A percentile compares a stretch with the other conserved stretches of the same genome.
phyloP scores from a whole-genome alignment of 768 basidiomycete genomes.

The Trametes maxima region DNA sequence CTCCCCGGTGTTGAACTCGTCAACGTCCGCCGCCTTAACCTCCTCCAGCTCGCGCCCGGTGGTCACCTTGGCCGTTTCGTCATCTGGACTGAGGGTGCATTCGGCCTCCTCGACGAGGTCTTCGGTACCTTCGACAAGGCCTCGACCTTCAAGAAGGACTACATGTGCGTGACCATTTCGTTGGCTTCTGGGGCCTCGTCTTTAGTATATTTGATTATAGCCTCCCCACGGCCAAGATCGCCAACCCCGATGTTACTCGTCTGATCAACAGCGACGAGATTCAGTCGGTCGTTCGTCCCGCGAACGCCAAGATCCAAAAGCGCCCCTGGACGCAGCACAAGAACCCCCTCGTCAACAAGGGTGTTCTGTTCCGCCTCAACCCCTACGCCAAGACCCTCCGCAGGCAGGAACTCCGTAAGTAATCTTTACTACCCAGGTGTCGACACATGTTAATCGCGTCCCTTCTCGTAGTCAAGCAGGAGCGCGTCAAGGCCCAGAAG shows the following conservation, averaged over 20 bases:
- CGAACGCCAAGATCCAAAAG: conserved; percentile 82
- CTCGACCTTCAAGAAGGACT: conserved; percentile 87
- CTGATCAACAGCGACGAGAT: conserved; percentile 99
- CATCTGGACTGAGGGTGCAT: conserved; percentile 98
- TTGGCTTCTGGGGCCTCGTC: background rate
- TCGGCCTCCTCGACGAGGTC: conserved; percentile 89
- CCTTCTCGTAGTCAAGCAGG: conserved; percentile 70
- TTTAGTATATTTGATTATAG: conserved; percentile 39
- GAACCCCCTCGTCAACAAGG: conserved; percentile 96
- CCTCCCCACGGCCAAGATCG: conserved; percentile 94
- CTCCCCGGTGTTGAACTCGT: conserved; percentile 97
- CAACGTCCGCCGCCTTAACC: conserved; percentile 91
- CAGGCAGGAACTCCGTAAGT: conserved; percentile 85
- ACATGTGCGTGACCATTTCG: conserved; percentile 54
- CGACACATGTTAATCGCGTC: conserved; percentile 1
- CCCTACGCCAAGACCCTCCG: conserved; percentile 96
- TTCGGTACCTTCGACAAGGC: conserved; percentile 94
- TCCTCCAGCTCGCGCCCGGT: conserved; percentile 99
- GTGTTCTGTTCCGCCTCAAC: conserved; percentile 94
- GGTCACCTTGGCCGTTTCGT: conserved; percentile 98
- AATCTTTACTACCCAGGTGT: background rate
- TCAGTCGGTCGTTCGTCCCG: conserved; percentile 93
- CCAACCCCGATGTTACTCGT: conserved; percentile 95
- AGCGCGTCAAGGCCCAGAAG: conserved; percentile 66
- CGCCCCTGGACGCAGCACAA: conserved; percentile 99